These are phyloP conservation scores for Brettanomyces nanus DNA, from an alignment of 805 yeast genomes.

Conservation along the genomic window DNA sequence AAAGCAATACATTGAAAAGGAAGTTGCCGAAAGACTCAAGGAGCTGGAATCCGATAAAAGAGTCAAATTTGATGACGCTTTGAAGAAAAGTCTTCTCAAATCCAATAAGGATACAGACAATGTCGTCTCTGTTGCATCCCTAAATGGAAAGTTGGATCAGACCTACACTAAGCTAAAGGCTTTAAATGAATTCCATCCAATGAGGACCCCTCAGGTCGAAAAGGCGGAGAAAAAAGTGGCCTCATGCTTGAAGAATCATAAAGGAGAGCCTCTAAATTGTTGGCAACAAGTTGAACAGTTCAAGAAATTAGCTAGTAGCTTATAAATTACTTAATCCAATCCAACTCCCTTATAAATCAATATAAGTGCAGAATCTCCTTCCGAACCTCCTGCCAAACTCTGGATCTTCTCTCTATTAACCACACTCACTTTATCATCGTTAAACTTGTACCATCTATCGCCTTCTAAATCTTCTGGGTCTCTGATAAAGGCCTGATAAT, in stretches of 20 bases:
- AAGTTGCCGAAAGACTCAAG: conserved; percentile 50
- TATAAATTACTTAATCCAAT: conserved; percentile 26
- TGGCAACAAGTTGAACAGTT: conserved; percentile 73
- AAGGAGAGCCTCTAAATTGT: conserved; percentile 65
- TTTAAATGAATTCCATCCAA: conserved; percentile 23
- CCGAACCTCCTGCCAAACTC: conserved; percentile 92
- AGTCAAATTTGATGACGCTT: conserved; percentile 40
- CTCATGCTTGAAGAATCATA: conserved; percentile 53
- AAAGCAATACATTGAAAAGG: conserved; percentile 56
- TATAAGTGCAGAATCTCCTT: conserved; percentile 90
- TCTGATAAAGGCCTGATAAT: conserved; percentile 83
- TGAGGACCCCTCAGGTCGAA: conserved; percentile 32
- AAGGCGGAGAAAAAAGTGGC: conserved; percentile 43
- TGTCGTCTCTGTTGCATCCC: conserved; percentile 15
- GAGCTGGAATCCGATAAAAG: conserved; percentile 46
- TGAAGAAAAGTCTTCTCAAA: conserved; percentile 33
- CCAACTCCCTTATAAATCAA: conserved; percentile 81
- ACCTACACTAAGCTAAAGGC: conserved; percentile 27
- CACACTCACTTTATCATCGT: conserved; percentile 78
- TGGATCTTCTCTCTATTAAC: conserved; percentile 82
- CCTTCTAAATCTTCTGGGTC: conserved; percentile 59
- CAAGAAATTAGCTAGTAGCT: conserved; percentile 43
- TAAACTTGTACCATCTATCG: conserved; percentile 87
- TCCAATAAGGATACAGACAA: conserved; percentile 26
- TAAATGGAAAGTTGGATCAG: conserved; percentile 26